Conservation (phyloP, 2,329 filamentous ascomycete species). For the Clonostachys byssicola region DNA sequence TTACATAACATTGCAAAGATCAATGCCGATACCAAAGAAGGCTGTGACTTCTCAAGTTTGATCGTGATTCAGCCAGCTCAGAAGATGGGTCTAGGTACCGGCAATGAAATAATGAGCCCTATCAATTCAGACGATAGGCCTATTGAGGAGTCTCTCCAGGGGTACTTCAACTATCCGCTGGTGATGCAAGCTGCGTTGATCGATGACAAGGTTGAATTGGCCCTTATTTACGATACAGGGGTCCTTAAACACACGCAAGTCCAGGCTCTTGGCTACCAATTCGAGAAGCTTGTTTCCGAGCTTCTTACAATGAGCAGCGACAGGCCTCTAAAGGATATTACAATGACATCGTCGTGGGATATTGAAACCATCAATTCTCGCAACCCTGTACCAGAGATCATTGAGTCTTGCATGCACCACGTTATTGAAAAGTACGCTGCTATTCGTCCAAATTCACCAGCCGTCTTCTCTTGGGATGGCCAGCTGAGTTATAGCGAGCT, state of each 20-base stretch:
- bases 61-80: constrained; percentile 1
- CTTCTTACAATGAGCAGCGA: neutral
- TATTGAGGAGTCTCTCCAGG: neutral
- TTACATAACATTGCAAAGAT: constrained; percentile 9
- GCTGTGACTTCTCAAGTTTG: constrained; percentile 1
- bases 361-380: constrained; percentile 25
- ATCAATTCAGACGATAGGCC: neutral
- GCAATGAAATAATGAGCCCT: neutral
- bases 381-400: neutral
- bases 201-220: constrained; percentile 1
- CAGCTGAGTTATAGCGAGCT: constrained; percentile 1
- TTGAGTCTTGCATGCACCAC: constrained; percentile 1
- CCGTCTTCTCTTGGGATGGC: constrained; percentile 3
- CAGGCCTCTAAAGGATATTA: neutral
- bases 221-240: constrained; percentile 1
- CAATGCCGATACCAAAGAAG: constrained; percentile 3
- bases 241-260: neutral
- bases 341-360: constrained; percentile 1
- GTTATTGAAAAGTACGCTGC: constrained; percentile 3
- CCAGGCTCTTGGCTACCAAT: constrained; percentile 1
- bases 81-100: neutral
- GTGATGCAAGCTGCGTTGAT: neutral
- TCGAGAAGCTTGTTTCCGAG: constrained; percentile 1
- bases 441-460: constrained; percentile 3
- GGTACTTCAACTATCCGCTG: constrained; percentile 2